Evolutionary conservation across 2,329 filamentous ascomycete genomes (phyloP).

Genomic region (Reticulascus tulasneorum): DNA sequence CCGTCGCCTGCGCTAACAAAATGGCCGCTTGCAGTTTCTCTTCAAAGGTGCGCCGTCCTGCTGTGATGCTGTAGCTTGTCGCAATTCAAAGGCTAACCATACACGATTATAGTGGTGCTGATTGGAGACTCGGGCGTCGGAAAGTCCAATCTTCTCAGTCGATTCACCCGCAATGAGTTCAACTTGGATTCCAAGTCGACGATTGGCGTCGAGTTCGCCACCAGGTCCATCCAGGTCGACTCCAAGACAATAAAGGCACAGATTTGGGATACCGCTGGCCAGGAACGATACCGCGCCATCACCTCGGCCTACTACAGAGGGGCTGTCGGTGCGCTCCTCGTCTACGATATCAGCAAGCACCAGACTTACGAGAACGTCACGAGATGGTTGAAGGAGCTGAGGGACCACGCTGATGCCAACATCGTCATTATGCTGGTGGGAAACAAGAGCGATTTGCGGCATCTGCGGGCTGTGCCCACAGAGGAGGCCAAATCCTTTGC

Average conservation of each 20-base stretch:
- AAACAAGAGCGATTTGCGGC: slow-evolving; percentile 99
- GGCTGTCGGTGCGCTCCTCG: slow-evolving; percentile 92
- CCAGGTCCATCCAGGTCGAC: slow-evolving; percentile 96
- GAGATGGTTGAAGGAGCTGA: slow-evolving; percentile 96
- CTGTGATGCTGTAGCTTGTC: too few species aligned
- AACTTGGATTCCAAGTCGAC: slow-evolving; percentile 99
- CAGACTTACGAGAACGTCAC: slow-evolving; percentile 99
- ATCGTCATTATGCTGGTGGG: slow-evolving; percentile 99
- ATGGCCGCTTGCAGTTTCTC: slow-evolving; percentile 67
- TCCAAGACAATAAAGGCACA: slow-evolving; percentile 99
- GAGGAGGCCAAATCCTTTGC: slow-evolving; percentile 98
- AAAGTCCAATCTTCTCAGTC: slow-evolving; percentile 99
- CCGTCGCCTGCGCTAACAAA: slow-evolving; percentile 16
- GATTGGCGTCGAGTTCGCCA: slow-evolving; percentile 98
- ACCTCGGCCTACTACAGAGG: slow-evolving; percentile 99
- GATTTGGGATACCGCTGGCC: slow-evolving; percentile 99
- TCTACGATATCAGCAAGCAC: slow-evolving; percentile 99
- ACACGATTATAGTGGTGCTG: slow-evolving; percentile 79
- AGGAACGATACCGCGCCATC: slow-evolving; percentile 98
- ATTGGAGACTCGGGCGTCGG: slow-evolving; percentile 99
- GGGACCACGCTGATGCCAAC: slow-evolving; percentile 96
- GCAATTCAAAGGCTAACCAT: too few species aligned
- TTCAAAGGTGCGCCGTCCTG: slow-evolving; percentile 90
- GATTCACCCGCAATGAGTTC: slow-evolving; percentile 99
- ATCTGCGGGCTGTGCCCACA: slow-evolving; percentile 92